Percentiles rank a stretch among this genome's conserved stretches.
Evolutionary conservation across 2,329 filamentous ascomycete genomes (phyloP).

Genomic region (Tolypocladium nubicola): DNA sequence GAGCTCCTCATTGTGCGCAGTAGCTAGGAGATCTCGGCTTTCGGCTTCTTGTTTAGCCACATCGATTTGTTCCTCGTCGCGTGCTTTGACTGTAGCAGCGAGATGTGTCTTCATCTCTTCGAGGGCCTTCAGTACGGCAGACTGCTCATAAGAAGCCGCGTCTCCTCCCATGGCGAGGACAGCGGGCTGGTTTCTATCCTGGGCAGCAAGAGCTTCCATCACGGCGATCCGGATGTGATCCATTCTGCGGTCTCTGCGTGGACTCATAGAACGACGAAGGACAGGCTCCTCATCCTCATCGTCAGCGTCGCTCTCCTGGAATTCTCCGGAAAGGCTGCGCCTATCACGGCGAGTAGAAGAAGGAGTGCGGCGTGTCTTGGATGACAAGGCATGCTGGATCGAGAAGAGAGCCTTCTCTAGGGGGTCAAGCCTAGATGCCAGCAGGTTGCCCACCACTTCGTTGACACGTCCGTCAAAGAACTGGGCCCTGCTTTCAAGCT

Average conservation of each 20-base stretch:
- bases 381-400: slow-evolving; percentile 61
- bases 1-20: slow-evolving; percentile 39
- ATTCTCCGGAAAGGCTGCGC: slow-evolving; percentile 59
- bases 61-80: slow-evolving; percentile 30
- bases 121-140: slow-evolving; percentile 55
- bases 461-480: slow-evolving; percentile 93
- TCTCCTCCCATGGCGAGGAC: slow-evolving; percentile 13
- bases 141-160: slow-evolving; percentile 24
- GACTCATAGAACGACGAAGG: slow-evolving; percentile 62
- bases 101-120: slow-evolving; percentile 47
- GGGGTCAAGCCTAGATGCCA: slow-evolving; percentile 69
- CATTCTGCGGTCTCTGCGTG: slow-evolving; percentile 64
- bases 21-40: slow-evolving; percentile 41
- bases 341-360: slow-evolving; percentile 44
- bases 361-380: slow-evolving; percentile 42
- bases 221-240: slow-evolving; percentile 71
- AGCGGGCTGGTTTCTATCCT: slow-evolving; percentile 33
- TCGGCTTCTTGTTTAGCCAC: slow-evolving; percentile 32
- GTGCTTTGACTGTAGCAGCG: slow-evolving; percentile 8
- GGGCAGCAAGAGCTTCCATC: slow-evolving; percentile 58
- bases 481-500: slow-evolving; percentile 66
- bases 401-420: slow-evolving; percentile 67
- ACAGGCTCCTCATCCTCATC: slow-evolving; percentile 74
- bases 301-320: slow-evolving; percentile 80
- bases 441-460: slow-evolving; percentile 65